Conservation (phyloP, 2,329 filamentous ascomycete species). For the Trichoderma atrobrunneum region DNA sequence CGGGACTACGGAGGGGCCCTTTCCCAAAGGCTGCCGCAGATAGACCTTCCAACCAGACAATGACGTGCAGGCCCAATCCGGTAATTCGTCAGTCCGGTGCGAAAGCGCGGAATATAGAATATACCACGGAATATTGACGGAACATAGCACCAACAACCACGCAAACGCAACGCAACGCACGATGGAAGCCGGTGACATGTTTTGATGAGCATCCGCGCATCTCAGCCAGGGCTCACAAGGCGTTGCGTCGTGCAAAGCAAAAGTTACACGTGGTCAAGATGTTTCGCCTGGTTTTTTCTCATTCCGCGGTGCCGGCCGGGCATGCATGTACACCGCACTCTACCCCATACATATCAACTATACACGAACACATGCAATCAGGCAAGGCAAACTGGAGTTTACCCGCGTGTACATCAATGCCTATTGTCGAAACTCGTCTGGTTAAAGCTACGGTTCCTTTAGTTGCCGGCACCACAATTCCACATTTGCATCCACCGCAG, state of each 20-base stretch:
- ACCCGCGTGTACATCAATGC: not conserved
- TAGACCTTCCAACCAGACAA: not conserved
- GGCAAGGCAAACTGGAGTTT: not conserved
- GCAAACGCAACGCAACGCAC: not conserved
- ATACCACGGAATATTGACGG: not conserved
- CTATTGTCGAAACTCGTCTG: not conserved
- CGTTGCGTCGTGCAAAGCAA: not conserved
- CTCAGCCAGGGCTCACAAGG: constrained; percentile 13
- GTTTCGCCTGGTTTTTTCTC: not conserved
- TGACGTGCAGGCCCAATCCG: constrained; percentile 14
- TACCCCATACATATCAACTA: not conserved
- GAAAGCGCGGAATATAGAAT: constrained; percentile 1
- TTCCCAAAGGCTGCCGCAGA: not conserved
- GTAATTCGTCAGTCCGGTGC: constrained; percentile 4
- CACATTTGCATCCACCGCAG: not conserved
- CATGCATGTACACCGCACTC: not conserved
- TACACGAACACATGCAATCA: not conserved
- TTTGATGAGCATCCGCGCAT: not conserved
- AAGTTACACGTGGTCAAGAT: not conserved
- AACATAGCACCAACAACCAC: not conserved
- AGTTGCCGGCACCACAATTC: not conserved
- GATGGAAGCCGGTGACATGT: not conserved
- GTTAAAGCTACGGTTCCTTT: not conserved
- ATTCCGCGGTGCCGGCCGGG: not conserved
- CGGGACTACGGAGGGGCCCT: not conserved